phyloP scores from a whole-genome alignment of 129 eudicot genomes.

The Chrysanthemum lavandulifolium region DNA sequence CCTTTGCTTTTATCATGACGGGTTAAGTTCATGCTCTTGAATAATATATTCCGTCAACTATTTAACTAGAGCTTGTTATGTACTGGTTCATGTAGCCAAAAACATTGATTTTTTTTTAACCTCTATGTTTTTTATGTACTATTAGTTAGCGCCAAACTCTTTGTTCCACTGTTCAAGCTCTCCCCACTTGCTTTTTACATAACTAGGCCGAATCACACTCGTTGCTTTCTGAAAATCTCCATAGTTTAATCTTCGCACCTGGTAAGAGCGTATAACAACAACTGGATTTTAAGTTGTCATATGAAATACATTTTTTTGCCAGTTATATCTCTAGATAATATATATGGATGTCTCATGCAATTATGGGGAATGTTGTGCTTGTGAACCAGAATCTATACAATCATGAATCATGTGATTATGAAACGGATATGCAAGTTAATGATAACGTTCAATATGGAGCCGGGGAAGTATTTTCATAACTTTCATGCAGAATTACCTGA shows the following conservation, averaged over 20 bases:
- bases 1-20: too few species aligned
- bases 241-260: slow-evolving; percentile 69
- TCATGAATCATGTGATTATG: not conserved
- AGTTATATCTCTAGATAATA: not conserved
- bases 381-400: not conserved
- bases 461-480: not conserved
- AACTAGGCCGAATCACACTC: slow-evolving; percentile 88
- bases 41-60: too few species aligned
- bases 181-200: slow-evolving; percentile 83
- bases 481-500: slow-evolving; percentile 47
- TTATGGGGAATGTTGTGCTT: not conserved
- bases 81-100: slow-evolving; percentile 14
- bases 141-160: slow-evolving; percentile 79
- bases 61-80: not conserved
- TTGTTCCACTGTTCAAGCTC: slow-evolving; percentile 94
- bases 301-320: not conserved
- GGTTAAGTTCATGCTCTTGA: too few species aligned
- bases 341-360: not conserved
- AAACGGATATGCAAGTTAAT: not conserved
- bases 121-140: not conserved
- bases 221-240: slow-evolving; percentile 87
- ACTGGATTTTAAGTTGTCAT: not conserved
- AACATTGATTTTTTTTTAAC: not conserved
- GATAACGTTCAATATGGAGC: not conserved
- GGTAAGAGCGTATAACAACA: slow-evolving; percentile 7